A percentile compares a stretch with the other conserved stretches of the same genome.
phyloP scores from a whole-genome alignment of 176 grass and related monocot species.

The Oryza coarctata region DNA sequence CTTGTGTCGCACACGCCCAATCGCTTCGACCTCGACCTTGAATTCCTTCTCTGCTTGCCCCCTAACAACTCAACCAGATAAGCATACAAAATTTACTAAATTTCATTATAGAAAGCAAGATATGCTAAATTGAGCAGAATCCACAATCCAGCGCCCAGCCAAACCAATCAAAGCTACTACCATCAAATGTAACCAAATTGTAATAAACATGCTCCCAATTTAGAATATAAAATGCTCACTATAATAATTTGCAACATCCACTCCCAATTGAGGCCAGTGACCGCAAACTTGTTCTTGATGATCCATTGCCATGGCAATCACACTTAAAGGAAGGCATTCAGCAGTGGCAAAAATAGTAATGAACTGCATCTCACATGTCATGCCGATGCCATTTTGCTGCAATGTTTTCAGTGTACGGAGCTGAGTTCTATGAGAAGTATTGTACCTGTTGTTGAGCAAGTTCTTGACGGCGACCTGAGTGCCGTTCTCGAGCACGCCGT shows the following conservation, averaged over 20 bases:
- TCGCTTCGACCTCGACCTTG: slow-evolving; percentile 96
- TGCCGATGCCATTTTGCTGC: slow-evolving; percentile 3
- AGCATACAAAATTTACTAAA: slow-evolving; percentile 10
- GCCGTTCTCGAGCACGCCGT: slow-evolving; percentile 70
- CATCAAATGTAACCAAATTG: not conserved
- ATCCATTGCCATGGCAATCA: not conserved
- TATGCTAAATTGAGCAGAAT: slow-evolving; percentile 1
- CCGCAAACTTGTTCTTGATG: not conserved
- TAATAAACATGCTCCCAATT: not conserved
- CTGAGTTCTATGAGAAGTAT: not conserved
- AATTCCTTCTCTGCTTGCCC: slow-evolving; percentile 98
- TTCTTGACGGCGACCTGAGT: slow-evolving; percentile 86
- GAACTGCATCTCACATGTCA: not conserved
- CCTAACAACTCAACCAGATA: slow-evolving; percentile 43
- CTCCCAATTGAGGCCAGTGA: not conserved
- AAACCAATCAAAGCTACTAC: not conserved
- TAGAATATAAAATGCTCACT: slow-evolving; percentile 1
- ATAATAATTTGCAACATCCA: not conserved
- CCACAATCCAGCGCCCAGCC: not conserved
- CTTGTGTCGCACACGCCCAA: slow-evolving; percentile 93
- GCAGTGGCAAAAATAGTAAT: not conserved
- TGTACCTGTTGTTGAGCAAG: slow-evolving; percentile 92
- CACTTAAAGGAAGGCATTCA: not conserved
- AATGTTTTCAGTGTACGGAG: not conserved
- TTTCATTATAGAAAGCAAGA: not conserved